These are phyloP conservation scores for Aspergillus affinis DNA, from an alignment of 495 filamentous ascomycete genomes.

Conservation along the genomic window DNA sequence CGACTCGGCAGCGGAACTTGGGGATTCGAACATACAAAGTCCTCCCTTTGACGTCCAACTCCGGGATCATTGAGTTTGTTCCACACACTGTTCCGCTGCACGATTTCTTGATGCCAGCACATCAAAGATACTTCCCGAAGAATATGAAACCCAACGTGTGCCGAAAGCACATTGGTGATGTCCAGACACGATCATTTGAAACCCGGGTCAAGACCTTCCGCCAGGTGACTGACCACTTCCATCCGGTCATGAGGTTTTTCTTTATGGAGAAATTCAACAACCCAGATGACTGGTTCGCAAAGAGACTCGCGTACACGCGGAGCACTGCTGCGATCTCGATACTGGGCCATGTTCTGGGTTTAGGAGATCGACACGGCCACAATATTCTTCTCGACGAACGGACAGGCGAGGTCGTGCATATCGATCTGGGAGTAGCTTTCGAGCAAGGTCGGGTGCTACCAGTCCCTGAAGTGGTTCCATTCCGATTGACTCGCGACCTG, in stretches of 20 bases:
- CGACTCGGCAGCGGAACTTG: conserved; percentile 83
- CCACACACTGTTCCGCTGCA: conserved; percentile 86
- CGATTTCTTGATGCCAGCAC: conserved; percentile 87
- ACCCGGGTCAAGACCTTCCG: conserved; percentile 71
- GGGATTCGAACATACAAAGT: conserved; percentile 95
- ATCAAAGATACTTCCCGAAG: conserved; percentile 80
- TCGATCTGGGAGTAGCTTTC: conserved; percentile 94
- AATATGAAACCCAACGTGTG: conserved; percentile 74
- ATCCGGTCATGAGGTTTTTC: conserved; percentile 94
- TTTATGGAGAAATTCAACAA: conserved; percentile 94
- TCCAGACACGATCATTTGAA: conserved; percentile 64
- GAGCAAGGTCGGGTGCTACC: conserved; percentile 92
- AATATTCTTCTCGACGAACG: conserved; percentile 92
- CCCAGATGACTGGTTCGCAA: conserved; percentile 92
- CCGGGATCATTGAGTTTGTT: conserved; percentile 98
- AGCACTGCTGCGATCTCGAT: conserved; percentile 94
- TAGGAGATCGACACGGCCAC: conserved; percentile 95
- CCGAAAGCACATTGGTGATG: conserved; percentile 73
- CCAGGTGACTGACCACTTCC: conserved; percentile 73
- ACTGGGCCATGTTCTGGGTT: conserved; percentile 85
- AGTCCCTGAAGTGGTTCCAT: conserved; percentile 92
- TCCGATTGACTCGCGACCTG: conserved; percentile 90
- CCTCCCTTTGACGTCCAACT: conserved; percentile 74
- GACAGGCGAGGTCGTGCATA: conserved; percentile 93
- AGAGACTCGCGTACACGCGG: conserved; percentile 82